Evolutionary conservation across 805 yeast genomes (phyloP).

Genomic region (Metschnikowia peoriensis): DNA sequence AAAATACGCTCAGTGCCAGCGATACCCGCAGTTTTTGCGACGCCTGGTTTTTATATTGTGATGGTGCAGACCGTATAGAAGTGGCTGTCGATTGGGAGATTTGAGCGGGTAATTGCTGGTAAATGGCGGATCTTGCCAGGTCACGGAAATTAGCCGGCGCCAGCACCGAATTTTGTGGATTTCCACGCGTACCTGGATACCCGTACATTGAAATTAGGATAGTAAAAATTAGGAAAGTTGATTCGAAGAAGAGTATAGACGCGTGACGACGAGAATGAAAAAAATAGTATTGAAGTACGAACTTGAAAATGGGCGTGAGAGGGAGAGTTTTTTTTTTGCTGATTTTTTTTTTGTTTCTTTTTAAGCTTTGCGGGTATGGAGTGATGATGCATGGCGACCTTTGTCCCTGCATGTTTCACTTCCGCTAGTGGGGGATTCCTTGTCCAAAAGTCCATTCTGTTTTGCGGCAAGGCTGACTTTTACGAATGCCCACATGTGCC

Average conservation of each 20-base stretch:
- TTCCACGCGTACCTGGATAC: conserved; percentile 15
- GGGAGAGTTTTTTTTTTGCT: neutral
- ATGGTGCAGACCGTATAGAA: conserved; percentile 42
- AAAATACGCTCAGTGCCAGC: conserved; percentile 39
- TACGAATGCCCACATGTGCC: neutral
- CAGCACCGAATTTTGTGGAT: conserved; percentile 15
- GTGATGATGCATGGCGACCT: neutral
- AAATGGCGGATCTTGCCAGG: conserved; percentile 43
- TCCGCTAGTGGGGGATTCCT: neutral
- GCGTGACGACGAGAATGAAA: neutral
- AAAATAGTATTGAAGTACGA: neutral
- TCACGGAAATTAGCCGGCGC: conserved; percentile 43
- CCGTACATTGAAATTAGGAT: conserved; percentile 14
- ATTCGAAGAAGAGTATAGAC: neutral
- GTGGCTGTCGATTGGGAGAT: conserved; percentile 25
- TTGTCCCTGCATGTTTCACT: neutral
- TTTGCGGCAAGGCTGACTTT: neutral
- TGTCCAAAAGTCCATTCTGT: neutral
- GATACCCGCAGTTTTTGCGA: conserved; percentile 28
- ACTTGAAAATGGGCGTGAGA: neutral
- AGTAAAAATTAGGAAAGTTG: neutral
- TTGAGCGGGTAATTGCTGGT: conserved; percentile 35
- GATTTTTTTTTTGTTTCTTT: neutral
- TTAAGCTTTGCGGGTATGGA: neutral
- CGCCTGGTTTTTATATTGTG: conserved; percentile 24